These are phyloP conservation scores for Prillingera fragicola DNA, from an alignment of 1,284 basidiomycete genomes.

Conservation along the genomic window DNA sequence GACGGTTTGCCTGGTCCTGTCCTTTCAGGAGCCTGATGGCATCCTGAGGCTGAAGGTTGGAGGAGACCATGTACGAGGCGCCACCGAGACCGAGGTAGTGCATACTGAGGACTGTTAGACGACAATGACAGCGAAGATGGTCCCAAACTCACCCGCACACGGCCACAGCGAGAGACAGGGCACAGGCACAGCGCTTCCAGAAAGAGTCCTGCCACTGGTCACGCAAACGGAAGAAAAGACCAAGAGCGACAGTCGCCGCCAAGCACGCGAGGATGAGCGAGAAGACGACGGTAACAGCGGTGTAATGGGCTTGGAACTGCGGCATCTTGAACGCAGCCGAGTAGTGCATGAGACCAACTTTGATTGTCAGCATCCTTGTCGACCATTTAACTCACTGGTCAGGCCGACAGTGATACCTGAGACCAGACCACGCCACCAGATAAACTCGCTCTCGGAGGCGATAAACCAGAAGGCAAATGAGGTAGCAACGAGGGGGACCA, in stretches of 20 bases:
- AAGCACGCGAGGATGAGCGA: constrained; percentile 51
- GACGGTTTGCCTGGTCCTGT: constrained; percentile 19
- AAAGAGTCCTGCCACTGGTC: constrained; percentile 52
- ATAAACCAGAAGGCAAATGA: constrained; percentile 51
- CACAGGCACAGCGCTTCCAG: constrained; percentile 50
- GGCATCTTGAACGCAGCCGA: constrained; percentile 50
- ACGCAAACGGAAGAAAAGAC: constrained; percentile 51
- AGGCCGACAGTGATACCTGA: constrained; percentile 69
- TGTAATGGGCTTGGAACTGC: constrained; percentile 34
- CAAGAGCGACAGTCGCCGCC: constrained; percentile 49
- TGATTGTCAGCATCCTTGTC: constrained; percentile 11
- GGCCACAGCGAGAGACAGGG: constrained; percentile 47
- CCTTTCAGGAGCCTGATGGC: constrained; percentile 5
- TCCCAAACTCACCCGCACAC: constrained; percentile 47
- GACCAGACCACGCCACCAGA: constrained; percentile 46
- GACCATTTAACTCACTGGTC: constrained; percentile 57
- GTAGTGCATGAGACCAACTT: constrained; percentile 51
- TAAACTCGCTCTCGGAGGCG: constrained; percentile 47
- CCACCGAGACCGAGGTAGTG: constrained; percentile 53
- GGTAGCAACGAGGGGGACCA: constrained; percentile 51
- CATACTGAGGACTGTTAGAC: no score
- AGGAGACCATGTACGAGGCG: constrained; percentile 45
- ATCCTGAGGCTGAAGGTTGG: background rate
- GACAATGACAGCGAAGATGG: background rate
- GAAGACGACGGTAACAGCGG: constrained; percentile 47